Evolutionary conservation across 2,329 filamentous ascomycete species (phyloP).

Genomic region (Colletotrichum scovillei): DNA sequence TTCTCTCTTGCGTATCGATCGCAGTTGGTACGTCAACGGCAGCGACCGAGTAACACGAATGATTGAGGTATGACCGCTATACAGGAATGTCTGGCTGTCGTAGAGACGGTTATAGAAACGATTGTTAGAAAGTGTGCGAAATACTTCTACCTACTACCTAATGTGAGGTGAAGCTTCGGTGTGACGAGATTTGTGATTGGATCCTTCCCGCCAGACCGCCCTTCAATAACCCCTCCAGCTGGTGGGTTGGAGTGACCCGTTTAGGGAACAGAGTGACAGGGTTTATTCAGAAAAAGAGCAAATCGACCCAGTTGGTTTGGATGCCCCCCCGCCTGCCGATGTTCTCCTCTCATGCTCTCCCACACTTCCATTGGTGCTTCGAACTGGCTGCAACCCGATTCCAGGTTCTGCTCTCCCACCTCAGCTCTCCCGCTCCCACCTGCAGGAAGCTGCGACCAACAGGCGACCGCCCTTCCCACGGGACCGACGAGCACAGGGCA

Average conservation of each 20-base stretch:
- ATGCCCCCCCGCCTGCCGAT: conserved; percentile 3
- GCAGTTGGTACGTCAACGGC: not conserved
- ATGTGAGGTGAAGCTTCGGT: not conserved
- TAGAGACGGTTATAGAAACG: too few species aligned
- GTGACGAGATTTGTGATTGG: conserved; percentile 25
- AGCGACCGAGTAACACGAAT: not conserved
- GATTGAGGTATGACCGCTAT: not conserved
- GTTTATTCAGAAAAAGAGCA: conserved; percentile 23
- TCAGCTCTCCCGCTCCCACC: not conserved
- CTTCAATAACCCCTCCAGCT: conserved; percentile 20
- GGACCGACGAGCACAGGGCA: not conserved
- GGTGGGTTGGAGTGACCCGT: conserved; percentile 21
- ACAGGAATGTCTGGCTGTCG: not conserved
- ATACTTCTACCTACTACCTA: too few species aligned
- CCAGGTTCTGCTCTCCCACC: not conserved
- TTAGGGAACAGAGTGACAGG: conserved; percentile 25
- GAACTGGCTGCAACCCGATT: not conserved
- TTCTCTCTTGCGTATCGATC: not conserved
- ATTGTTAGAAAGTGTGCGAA: too few species aligned
- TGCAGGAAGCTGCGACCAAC: conserved; percentile 15
- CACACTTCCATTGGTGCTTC: not conserved
- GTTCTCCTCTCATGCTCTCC: not conserved
- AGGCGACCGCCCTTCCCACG: not conserved
- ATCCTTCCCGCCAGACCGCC: conserved; percentile 22
- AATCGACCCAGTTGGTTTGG: not conserved